Evolutionary conservation across 2,329 filamentous ascomycete species (phyloP), one percentile per base, ranked within the genome.

Genomic region (Tolypocladium guangdongense): DNA sequence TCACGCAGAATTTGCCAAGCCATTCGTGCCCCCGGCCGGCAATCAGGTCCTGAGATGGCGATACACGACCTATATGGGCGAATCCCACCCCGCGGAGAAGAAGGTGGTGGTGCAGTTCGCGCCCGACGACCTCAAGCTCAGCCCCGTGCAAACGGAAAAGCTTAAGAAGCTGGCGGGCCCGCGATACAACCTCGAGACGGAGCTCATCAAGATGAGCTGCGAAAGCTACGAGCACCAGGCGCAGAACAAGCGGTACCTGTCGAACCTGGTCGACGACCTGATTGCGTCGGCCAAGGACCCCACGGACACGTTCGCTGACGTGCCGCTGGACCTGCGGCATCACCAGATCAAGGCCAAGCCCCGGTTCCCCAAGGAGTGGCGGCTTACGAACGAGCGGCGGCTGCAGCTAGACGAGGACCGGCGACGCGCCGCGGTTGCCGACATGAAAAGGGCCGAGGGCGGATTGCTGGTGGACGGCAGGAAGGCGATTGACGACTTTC

Each of bases 231-330:
- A 89, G 66, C 88, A 91, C 53, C 87, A 90, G 66, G 89, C 91
- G 20, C 91, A 97, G 74, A 99, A 99, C 76, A 99, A 97, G 78
- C 84, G 89, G n/a, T 93, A 93, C 68, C 78, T 99, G 24, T 86
- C 83, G 52, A 89, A 95, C 62, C 71, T 90, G 49, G 81, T 97
- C 50, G 77, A 86, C 58, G 81, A 77, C 50, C 73, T 99, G 59
- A 73, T 99, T 55, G 75, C 74, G 7, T 84, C 89, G 65, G 90
- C 91, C 55, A 88, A 84, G 76, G 86, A 96, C 65, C 75, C 79
- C 27, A 80, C 74, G 38, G 92, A 99, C 61, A 87, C 81, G 12
- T 96, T 97, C 63, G 84, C 84, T 59, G 93, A 99, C 67, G 73
- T 99, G 33, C 92, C 93, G 2, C 78, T 97, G 49, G 91, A 99